These are phyloP conservation scores for Peronospora farinosa DNA, from an alignment of 352 stramenopile species.

Conservation along the genomic window DNA sequence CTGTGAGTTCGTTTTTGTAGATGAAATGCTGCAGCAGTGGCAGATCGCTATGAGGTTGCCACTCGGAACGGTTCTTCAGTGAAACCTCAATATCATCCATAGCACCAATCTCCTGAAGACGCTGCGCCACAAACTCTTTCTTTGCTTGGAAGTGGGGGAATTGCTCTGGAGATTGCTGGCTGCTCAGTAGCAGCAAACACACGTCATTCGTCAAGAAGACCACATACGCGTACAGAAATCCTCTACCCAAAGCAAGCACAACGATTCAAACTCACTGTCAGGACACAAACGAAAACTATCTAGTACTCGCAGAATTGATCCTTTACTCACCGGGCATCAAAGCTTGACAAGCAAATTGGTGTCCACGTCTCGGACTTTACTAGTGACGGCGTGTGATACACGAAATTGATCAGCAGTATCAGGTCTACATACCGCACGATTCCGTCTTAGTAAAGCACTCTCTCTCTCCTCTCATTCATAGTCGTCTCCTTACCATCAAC, in stretches of 20 bases:
- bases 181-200: constrained; percentile 61
- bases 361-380: constrained; percentile 64
- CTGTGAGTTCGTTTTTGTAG: constrained; percentile 63
- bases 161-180: constrained; percentile 53
- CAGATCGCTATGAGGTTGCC: constrained; percentile 50
- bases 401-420: constrained; percentile 58
- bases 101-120: constrained; percentile 32
- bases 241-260: constrained; percentile 21
- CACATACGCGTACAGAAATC: constrained; percentile 70
- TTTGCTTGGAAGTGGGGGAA: constrained; percentile 70
- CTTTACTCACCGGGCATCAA: constrained; percentile 49
- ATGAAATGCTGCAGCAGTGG: constrained; percentile 59
- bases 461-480: neutral
- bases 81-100: constrained; percentile 39
- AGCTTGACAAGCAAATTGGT: constrained; percentile 55
- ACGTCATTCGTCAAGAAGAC: constrained; percentile 55
- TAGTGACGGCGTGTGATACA: constrained; percentile 65
- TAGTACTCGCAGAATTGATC: too few species aligned
- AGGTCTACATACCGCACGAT: constrained; percentile 36
- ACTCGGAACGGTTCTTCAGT: constrained; percentile 26
- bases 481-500: constrained; percentile 40
- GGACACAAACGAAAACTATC: neutral
- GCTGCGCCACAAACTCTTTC: constrained; percentile 36
- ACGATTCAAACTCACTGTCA: neutral
- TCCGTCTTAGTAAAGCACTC: neutral